These are phyloP conservation scores for Monosporozyma yasuniensis DNA, from an alignment of 805 yeast species.

Conservation along the genomic window DNA sequence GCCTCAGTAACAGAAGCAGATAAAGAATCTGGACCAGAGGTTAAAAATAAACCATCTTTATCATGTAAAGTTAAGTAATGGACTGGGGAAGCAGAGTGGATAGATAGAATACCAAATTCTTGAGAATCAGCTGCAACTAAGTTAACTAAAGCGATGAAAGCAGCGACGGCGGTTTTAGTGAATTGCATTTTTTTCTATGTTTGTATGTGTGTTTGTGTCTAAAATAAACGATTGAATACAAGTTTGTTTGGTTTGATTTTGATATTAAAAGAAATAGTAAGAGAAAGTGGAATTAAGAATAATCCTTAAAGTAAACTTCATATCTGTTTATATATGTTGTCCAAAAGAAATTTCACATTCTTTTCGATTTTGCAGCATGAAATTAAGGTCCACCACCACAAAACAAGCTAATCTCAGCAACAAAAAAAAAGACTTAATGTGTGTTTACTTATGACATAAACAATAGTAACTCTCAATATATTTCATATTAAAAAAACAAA, in stretches of 20 bases:
- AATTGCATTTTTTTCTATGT: slow-evolving; percentile 8
- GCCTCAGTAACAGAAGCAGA: slow-evolving; percentile 24
- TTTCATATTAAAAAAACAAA: too few species aligned
- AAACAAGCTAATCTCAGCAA: too few species aligned
- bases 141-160: slow-evolving; percentile 22
- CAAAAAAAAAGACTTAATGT: too few species aligned
- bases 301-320: too few species aligned
- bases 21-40: slow-evolving; percentile 8
- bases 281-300: too few species aligned
- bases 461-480: too few species aligned
- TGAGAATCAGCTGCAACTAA: slow-evolving; percentile 31
- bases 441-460: too few species aligned
- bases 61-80: slow-evolving; percentile 26
- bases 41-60: slow-evolving; percentile 8
- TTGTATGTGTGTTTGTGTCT: not conserved
- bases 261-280: too few species aligned
- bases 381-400: too few species aligned
- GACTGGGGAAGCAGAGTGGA: slow-evolving; percentile 30
- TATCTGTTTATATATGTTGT: too few species aligned
- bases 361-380: too few species aligned
- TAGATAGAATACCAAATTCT: slow-evolving; percentile 28
- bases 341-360: too few species aligned
- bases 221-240: not conserved
- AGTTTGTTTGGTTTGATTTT: not conserved
- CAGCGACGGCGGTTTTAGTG: slow-evolving; percentile 13